phyloP scores from a whole-genome alignment of 805 yeast genomes.

The Grigorovia humatica region DNA sequence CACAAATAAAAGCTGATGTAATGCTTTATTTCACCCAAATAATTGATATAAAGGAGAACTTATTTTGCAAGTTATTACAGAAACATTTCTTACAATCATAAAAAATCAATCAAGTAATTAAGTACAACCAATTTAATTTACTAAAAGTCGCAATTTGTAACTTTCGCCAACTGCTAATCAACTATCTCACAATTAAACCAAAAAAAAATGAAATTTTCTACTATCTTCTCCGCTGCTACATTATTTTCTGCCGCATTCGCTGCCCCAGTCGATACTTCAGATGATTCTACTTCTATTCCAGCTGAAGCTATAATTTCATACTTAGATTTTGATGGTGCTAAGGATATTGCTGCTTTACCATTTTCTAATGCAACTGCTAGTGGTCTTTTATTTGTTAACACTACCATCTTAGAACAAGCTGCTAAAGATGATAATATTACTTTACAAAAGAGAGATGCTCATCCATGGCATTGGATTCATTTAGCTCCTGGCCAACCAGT shows the following conservation, averaged over 20 bases:
- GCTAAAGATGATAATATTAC: constrained; percentile 4
- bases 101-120: background rate
- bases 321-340: constrained; percentile 20
- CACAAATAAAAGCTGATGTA: no score
- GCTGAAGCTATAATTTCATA: constrained; percentile 25
- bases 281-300: constrained; percentile 16
- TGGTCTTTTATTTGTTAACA: constrained; percentile 25
- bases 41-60: background rate
- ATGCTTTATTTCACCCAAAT: background rate
- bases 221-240: constrained; percentile 10
- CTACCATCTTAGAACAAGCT: constrained; percentile 24
- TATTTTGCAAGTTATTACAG: background rate
- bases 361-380: constrained; percentile 20
- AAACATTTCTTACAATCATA: background rate
- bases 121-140: background rate
- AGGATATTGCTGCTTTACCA: constrained; percentile 23
- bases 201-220: constrained; percentile 14
- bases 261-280: constrained; percentile 17
- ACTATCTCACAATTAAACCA: background rate
- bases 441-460: constrained; percentile 9
- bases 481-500: constrained; percentile 11
- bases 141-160: background rate
- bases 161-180: background rate
- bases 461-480: constrained; percentile 21
- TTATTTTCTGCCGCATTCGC: constrained; percentile 11